phyloP scores from a whole-genome alignment of 306 rosid species.

The Quercus glauca region DNA sequence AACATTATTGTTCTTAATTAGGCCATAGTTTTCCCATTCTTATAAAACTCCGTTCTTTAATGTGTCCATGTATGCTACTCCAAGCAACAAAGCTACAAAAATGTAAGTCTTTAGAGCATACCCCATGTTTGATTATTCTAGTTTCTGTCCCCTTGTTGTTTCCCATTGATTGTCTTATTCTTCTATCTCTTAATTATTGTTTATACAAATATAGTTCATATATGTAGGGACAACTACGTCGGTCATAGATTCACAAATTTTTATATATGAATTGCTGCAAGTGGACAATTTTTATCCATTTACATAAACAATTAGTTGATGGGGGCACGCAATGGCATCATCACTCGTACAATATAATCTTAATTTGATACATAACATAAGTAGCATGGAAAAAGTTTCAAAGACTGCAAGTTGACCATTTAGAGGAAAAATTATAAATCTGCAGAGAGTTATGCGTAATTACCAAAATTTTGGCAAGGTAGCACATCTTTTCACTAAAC shows the following conservation, averaged over 20 bases:
- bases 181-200: not conserved
- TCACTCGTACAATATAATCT: too few species aligned
- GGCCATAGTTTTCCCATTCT: not conserved
- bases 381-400: not conserved
- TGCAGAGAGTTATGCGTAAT: not conserved
- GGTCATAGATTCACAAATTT: not conserved
- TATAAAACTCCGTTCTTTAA: not conserved
- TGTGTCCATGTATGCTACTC: not conserved
- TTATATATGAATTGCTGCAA: not conserved
- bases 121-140: not conserved
- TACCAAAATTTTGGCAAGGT: not conserved
- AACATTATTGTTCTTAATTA: not conserved
- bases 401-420: not conserved
- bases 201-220: not conserved
- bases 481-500: not conserved
- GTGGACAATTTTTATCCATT: not conserved
- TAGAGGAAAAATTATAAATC: not conserved
- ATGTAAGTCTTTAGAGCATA: not conserved
- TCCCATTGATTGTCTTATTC: not conserved
- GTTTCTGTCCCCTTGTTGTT: constrained; percentile 1
- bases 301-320: not conserved
- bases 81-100: not conserved
- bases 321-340: too few species aligned
- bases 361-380: not conserved
- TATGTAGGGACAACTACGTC: not conserved